Percentiles rank a stretch among this genome's conserved stretches.
phyloP scores from a whole-genome alignment of 75 land plant species.

The Cunninghamia lanceolata region DNA sequence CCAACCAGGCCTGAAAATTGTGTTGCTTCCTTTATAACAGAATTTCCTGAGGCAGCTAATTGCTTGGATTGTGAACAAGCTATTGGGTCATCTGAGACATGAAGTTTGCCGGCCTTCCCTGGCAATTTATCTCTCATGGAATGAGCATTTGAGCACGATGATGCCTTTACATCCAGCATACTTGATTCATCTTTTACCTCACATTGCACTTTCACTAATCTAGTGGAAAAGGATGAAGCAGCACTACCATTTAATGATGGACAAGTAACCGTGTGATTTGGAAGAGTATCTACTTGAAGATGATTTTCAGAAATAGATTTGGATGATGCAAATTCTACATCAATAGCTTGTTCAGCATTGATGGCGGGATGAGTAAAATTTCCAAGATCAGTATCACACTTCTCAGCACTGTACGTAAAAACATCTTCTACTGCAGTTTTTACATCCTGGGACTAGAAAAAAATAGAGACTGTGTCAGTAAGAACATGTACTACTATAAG shows the following conservation, averaged over 20 bases:
- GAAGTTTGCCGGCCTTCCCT: not conserved
- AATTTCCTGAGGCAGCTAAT: slow-evolving; percentile 1
- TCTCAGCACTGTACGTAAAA: not conserved
- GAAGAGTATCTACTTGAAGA: slow-evolving; percentile 8
- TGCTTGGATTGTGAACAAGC: not conserved
- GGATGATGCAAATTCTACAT: slow-evolving; percentile 3
- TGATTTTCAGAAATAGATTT: slow-evolving; percentile 9
- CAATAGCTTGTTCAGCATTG: not conserved
- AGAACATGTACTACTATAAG: not conserved
- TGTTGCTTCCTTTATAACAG: not conserved
- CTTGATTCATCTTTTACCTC: slow-evolving; percentile 4
- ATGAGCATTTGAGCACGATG: not conserved
- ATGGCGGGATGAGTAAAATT: not conserved
- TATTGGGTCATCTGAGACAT: not conserved
- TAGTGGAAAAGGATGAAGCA: not conserved
- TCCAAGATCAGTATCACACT: not conserved
- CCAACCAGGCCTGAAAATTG: not conserved
- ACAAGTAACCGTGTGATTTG: not conserved
- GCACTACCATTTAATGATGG: not conserved
- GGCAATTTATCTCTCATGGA: not conserved
- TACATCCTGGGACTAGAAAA: not conserved
- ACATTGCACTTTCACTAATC: slow-evolving; percentile 3
- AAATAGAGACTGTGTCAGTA: not conserved
- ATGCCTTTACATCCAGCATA: slow-evolving; percentile 3
- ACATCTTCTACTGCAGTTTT: not conserved